Conservation (phyloP, 2,329 filamentous ascomycete genomes). For the Colletotrichum plurivorum region DNA sequence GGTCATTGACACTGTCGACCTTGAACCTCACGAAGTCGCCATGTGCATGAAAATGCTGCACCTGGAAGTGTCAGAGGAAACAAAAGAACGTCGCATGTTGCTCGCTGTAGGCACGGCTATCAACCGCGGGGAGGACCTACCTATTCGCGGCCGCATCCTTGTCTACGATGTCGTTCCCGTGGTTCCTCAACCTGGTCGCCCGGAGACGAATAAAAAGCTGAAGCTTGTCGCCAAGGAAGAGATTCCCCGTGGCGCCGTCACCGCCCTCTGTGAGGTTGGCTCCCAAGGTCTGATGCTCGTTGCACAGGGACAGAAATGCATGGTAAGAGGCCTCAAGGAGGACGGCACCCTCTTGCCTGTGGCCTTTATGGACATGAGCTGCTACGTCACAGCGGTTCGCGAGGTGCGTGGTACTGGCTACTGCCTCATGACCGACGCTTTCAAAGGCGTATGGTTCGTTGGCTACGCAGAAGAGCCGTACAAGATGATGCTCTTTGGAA, state of each 20-base stretch:
- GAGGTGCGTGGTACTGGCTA: slow-evolving; percentile 87
- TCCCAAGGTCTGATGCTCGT: slow-evolving; percentile 90
- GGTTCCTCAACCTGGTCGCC: slow-evolving; percentile 87
- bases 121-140: slow-evolving; percentile 90
- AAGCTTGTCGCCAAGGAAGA: slow-evolving; percentile 92
- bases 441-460: slow-evolving; percentile 96
- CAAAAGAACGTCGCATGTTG: slow-evolving; percentile 86
- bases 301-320: slow-evolving; percentile 96
- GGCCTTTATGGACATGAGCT: slow-evolving; percentile 98
- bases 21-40: slow-evolving; percentile 82
- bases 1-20: slow-evolving; percentile 80
- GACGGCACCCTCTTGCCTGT: slow-evolving; percentile 93
- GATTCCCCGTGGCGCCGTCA: slow-evolving; percentile 91
- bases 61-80: slow-evolving; percentile 91
- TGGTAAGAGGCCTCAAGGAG: slow-evolving; percentile 96
- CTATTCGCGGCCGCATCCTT: slow-evolving; percentile 86
- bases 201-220: slow-evolving; percentile 87
- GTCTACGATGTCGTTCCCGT: slow-evolving; percentile 94
- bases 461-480: slow-evolving; percentile 98
- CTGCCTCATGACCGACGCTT: slow-evolving; percentile 88
- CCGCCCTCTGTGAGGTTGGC: slow-evolving; percentile 86
- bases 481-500: slow-evolving; percentile 92
- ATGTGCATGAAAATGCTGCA: slow-evolving; percentile 87
- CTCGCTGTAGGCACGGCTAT: slow-evolving; percentile 89
- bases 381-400: slow-evolving; percentile 89